Base-by-base conservation (phyloP, 345 rosid genomes). In the Rhodomyrtus tomentosa region DNA sequence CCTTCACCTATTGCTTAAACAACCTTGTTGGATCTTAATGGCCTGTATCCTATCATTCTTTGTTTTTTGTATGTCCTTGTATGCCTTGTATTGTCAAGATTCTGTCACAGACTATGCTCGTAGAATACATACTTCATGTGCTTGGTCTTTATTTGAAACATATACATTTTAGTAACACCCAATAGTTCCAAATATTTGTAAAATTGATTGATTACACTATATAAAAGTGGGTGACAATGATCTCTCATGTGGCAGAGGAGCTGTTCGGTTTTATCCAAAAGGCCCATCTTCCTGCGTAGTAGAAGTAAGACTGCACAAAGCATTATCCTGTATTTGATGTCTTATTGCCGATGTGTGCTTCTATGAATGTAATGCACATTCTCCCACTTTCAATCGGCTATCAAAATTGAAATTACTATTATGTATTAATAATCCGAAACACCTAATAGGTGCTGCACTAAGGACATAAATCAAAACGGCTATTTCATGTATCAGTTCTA, bases 221-320 rank as follows among this genome's bases (percentile, higher is more conserved):
- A 68, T 18, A 68, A 68, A 16, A 36, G 45, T 22, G 58, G 58
- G 58, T 68, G 25, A 68, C 79, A 36, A 42, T 59, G 62, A 85
- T 84, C 83, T 85, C 48, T 87, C 84, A 53, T 81, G 52, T 87
- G 40, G 90, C 92, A 94, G 98, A 88, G 98, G 96, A 27, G 93
- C 93, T 84, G 96, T 93, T 86, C 94, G 99, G 40, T 96, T 96
- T 90, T 94, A 88, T 85, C 99, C 97, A 3, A 91, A 87, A 88
- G 98, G 97, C 79, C 91, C 95, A n/a, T 88, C 92, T 53, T 91
- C 96, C 45, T 96, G 98, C 84, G 50, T 84, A 10, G 90, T 96
- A 84, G 98, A 94, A 90, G 99, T 93, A 83, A 96, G 96, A 55
- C 83, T 52, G 49, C 85, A 82, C 74, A 53, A 36, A 32, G 79